Conservation (phyloP, 2,329 filamentous ascomycete species). For the Juglanconis oblonga region DNA sequence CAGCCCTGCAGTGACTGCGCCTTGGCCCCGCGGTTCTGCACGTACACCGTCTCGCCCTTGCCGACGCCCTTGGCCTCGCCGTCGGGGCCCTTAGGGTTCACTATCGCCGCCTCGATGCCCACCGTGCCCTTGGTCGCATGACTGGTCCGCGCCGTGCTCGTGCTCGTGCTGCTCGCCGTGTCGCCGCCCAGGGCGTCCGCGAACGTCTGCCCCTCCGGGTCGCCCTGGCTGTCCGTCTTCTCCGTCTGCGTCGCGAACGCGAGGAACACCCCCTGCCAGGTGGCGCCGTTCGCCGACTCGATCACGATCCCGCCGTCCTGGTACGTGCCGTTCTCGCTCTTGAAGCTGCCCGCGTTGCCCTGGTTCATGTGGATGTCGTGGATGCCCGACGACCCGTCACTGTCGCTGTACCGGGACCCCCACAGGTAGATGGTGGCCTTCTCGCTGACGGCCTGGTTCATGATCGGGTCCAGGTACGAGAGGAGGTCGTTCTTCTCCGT, state of each 20-base stretch:
- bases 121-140: slow-evolving; percentile 12
- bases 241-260: slow-evolving; percentile 35
- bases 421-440: slow-evolving; percentile 36
- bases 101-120: slow-evolving; percentile 20
- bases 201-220: slow-evolving; percentile 21
- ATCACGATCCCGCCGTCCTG: slow-evolving; percentile 35
- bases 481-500: slow-evolving; percentile 28
- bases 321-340: slow-evolving; percentile 31
- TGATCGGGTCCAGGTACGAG: slow-evolving; percentile 31
- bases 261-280: slow-evolving; percentile 37
- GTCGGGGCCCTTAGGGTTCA: slow-evolving; percentile 23
- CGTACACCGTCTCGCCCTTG: slow-evolving; percentile 19
- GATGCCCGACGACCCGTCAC: slow-evolving; percentile 34
- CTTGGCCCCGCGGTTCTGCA: slow-evolving; percentile 16
- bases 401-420: slow-evolving; percentile 31
- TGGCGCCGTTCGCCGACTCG: slow-evolving; percentile 29
- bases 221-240: slow-evolving; percentile 30
- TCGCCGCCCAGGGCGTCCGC: slow-evolving; percentile 16
- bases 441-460: slow-evolving; percentile 30
- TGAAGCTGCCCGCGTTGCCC: slow-evolving; percentile 20
- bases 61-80: slow-evolving; percentile 7
- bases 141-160: not conserved
- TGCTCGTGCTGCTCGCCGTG: slow-evolving; percentile 1
- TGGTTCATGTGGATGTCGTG: slow-evolving; percentile 39
- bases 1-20: slow-evolving; percentile 17